phyloP scores from a whole-genome alignment of 2,329 filamentous ascomycete species.

The Fusarium fracticaudum region DNA sequence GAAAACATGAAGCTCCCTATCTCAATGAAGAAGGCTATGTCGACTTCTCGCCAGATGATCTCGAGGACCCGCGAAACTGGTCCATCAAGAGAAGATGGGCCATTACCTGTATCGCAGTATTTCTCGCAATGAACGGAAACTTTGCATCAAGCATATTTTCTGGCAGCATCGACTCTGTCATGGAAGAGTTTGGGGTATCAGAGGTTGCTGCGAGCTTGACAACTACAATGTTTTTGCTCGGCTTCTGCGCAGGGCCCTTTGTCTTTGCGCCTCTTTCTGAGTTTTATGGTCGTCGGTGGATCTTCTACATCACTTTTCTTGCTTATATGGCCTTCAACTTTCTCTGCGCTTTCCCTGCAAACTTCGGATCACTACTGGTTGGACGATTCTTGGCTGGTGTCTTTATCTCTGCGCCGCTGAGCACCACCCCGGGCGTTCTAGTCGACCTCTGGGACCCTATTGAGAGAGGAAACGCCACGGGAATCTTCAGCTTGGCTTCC shows the following conservation, averaged over 20 bases:
- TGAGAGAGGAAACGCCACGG: constrained; percentile 63
- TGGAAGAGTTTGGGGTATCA: constrained; percentile 56
- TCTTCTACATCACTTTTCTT: constrained; percentile 61
- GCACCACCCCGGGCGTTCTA: constrained; percentile 61
- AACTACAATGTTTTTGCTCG: constrained; percentile 64
- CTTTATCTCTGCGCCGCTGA: constrained; percentile 61
- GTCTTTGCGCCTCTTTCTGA: constrained; percentile 67
- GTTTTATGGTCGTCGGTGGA: constrained; percentile 64
- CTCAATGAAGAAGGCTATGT: constrained; percentile 61
- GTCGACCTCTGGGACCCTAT: constrained; percentile 64
- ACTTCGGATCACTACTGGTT: constrained; percentile 61
- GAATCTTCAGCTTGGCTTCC: constrained; percentile 61
- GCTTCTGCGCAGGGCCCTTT: constrained; percentile 67
- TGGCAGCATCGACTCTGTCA: constrained; percentile 46
- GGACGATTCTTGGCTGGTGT: constrained; percentile 66
- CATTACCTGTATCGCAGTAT: constrained; percentile 54
- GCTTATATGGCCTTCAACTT: constrained; percentile 62
- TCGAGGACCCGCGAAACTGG: constrained; percentile 63
- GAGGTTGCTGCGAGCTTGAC: constrained; percentile 58
- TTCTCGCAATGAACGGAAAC: constrained; percentile 65
- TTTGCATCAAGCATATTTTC: constrained; percentile 55
- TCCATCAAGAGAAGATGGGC: constrained; percentile 49
- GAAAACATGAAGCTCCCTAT: constrained; percentile 46
- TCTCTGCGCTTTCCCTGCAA: constrained; percentile 64
- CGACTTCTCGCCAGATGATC: constrained; percentile 60